Evolutionary conservation across 345 rosid genomes (phyloP).

Genomic region (Draba incana): DNA sequence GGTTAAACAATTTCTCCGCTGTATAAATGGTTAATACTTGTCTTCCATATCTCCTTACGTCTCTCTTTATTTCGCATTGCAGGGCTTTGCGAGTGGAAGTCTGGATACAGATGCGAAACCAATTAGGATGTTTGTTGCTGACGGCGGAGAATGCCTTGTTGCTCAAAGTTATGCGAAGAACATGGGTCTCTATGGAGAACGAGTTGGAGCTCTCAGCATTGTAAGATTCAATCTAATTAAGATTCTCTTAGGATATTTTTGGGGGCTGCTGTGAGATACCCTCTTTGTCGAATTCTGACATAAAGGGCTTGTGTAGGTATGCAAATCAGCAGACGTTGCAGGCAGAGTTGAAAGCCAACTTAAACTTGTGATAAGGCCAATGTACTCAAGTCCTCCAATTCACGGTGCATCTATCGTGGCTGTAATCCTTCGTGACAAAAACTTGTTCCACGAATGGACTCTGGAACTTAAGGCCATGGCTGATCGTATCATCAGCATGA

Average conservation of each 20-base stretch:
- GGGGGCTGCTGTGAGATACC: background rate
- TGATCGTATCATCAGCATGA: slow-evolving; percentile 80
- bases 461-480: slow-evolving; percentile 78
- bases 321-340: slow-evolving; percentile 83
- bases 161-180: slow-evolving; percentile 96
- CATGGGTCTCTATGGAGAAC: slow-evolving; percentile 94
- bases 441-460: slow-evolving; percentile 73
- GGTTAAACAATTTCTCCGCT: slow-evolving; percentile 2
- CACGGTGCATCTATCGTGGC: slow-evolving; percentile 93
- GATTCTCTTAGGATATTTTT: background rate
- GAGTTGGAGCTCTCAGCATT: slow-evolving; percentile 96
- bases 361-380: slow-evolving; percentile 87
- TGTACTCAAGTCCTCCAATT: slow-evolving; percentile 91
- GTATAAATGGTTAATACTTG: background rate
- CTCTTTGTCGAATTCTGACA: background rate
- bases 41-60: background rate
- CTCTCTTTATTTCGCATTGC: background rate
- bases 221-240: slow-evolving; percentile 50
- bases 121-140: slow-evolving; percentile 80
- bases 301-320: slow-evolving; percentile 51
- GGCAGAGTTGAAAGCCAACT: slow-evolving; percentile 79
- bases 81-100: slow-evolving; percentile 97
- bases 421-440: slow-evolving; percentile 65
- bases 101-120: slow-evolving; percentile 79
- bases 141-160: slow-evolving; percentile 82